Percentiles rank a stretch among this genome's conserved stretches.
phyloP scores from a whole-genome alignment of 1,139 yeast genomes.

The Arxiozyma heterogenica region DNA sequence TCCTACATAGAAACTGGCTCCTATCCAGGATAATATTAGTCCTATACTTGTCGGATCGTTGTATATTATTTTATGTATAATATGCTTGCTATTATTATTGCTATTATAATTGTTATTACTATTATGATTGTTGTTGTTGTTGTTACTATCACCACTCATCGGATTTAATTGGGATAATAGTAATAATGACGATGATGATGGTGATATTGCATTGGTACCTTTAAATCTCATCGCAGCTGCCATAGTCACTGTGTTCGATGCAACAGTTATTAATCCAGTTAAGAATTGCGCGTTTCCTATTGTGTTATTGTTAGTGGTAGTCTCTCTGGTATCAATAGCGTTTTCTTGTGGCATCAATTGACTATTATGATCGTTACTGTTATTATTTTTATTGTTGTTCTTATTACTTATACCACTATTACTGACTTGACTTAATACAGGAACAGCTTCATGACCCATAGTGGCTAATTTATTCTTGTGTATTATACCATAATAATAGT shows the following conservation, averaged over 20 bases:
- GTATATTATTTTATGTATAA: conserved; percentile 6
- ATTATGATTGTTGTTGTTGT: too few relatives aligned
- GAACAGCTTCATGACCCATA: conserved; percentile 30
- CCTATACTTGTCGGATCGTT: conserved; percentile 35
- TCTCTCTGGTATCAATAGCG: neutral
- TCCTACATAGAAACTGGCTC: conserved; percentile 64
- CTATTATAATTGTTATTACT: neutral
- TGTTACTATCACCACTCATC: neutral
- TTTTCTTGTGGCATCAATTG: neutral
- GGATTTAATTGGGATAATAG: neutral
- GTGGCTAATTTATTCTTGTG: conserved; percentile 32
- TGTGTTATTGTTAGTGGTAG: neutral
- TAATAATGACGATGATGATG: neutral
- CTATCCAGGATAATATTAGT: conserved; percentile 63
- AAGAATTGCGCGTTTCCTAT: neutral
- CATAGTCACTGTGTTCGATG: conserved; percentile 2
- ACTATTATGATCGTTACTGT: neutral
- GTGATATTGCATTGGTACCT: conserved; percentile 1
- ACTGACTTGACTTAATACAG: conserved; percentile 10
- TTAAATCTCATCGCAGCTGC: conserved; percentile 6
- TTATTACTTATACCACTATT: too few relatives aligned
- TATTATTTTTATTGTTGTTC: too few relatives aligned
- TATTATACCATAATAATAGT: conserved; percentile 53
- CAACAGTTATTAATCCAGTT: neutral
- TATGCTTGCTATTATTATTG: too few relatives aligned